Base-by-base conservation (phyloP, 306 rosid genomes). In the Cucurbita moschata region DNA sequence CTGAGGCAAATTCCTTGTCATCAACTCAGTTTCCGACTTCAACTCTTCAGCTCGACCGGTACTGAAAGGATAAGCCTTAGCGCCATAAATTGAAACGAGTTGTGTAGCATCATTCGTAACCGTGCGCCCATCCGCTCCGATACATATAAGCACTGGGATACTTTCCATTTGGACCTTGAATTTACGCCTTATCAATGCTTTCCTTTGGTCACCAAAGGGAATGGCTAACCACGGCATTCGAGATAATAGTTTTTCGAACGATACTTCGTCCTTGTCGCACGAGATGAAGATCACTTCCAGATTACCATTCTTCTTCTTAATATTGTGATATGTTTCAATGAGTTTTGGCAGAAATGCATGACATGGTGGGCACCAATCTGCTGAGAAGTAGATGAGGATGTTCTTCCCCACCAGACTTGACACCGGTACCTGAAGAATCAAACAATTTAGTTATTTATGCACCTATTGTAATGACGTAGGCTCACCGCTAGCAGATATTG, bases 361-460 rank as follows among this genome's bases (percentile, higher is more conserved):
- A 19, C 87, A 84, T 44, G 85, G 87, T 5, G 82, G 78, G 63
- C 85, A 84, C 87, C 87, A 81, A 64, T 79, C 81, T 64, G 87
- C 85, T 58, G 87, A 84, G 81, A 79, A 81, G 64, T 81, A 84
- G 10, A 84, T 77, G 58, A 84, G 79, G 72, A 84, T 50, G 51
- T 70, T 75, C 81, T 79, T 81, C 14, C 87, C 87, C 53, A 74
- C 81, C 47, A 84, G 76, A 37, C 77, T 84, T 69, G 85, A 79
- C 49, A 84, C 83, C 0, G 76, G 85, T 50, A 84, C 75, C 86
- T 80, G 62, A 46, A 53, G 53, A 70, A 39, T 35, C n/a, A 9
- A 60, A 14, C 6, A 70, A 21, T 47, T 26, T 47, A 70, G 59
- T 70, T 14, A 14, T 51, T n/a, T 38, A 10, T 70, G 59, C 14